Base-by-base conservation (phyloP, 176 grass and related monocot genomes). In the Lolium multiflorum region DNA sequence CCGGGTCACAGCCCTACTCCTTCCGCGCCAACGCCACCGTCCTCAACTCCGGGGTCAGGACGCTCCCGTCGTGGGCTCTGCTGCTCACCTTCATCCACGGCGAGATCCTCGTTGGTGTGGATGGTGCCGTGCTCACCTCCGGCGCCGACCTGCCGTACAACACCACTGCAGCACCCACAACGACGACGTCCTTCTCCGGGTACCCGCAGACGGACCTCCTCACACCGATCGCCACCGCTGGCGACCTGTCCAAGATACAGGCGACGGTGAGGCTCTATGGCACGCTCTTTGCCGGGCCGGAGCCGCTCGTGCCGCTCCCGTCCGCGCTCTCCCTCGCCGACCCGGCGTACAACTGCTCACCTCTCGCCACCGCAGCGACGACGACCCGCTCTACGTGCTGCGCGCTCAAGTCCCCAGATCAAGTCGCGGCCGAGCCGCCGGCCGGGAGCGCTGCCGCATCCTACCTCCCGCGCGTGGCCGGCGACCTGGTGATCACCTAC, bases 401-500 rank as follows among this genome's bases (percentile, higher is more conserved):
- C 86, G 11, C 89, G 49, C 83, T 71, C 9, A 79, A 71, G 28
- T 24, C 80, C 2, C 49, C 73, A 3, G 73, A 76, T 17, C 49
- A 35, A 7, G 7, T 26, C 49, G 49, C 1, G 3, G 49, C 73
- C 9, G 41, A 77, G 1, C 67, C 80, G 26, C 31, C 62, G 25
- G 65, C 87, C 16, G 66, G 54, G 43, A 66, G 12, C 82, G 11
- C 38, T 18, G 4, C 21, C 48, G 31, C 3, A 60, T 12, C 50
- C 51, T 88, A 84, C 78, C 84, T 74, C 11, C 85, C 62, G 4
- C 92, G 92, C 11, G 56, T 85, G 16, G 26, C 81, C 5, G 95
- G 95, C 31, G 92, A 97, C 83, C 70, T 97, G 46, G 90, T 89
- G 7, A 92, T 97, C 77, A 62, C 84, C 39, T 97, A 97, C 76